A percentile compares a stretch with the other conserved stretches of the same genome.
phyloP scores from a whole-genome alignment of 1,139 yeast species.

The Pichia terricola region DNA sequence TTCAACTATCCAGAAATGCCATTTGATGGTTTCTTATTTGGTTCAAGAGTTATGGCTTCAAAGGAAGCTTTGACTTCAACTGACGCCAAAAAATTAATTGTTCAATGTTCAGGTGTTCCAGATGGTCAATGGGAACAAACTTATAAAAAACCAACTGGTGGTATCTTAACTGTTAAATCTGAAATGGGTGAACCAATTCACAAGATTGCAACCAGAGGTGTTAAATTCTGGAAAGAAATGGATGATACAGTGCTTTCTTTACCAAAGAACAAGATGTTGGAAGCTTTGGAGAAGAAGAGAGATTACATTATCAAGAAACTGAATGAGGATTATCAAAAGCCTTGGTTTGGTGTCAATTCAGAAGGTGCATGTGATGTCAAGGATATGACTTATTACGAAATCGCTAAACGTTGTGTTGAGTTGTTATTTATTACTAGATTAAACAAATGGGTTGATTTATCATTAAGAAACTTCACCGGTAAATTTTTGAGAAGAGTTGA shows the following conservation, averaged over 20 bases:
- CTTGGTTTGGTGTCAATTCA: slow-evolving; percentile 84
- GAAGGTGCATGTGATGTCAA: slow-evolving; percentile 81
- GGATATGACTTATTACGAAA: slow-evolving; percentile 93
- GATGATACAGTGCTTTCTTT: slow-evolving; percentile 87
- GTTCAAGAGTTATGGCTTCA: slow-evolving; percentile 96
- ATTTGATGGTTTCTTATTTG: slow-evolving; percentile 92
- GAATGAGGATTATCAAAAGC: slow-evolving; percentile 93
- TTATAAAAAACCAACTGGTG: slow-evolving; percentile 93
- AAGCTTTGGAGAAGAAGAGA: slow-evolving; percentile 73
- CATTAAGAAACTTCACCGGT: slow-evolving; percentile 82
- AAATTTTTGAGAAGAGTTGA: slow-evolving; percentile 87
- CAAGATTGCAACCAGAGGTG: slow-evolving; percentile 97
- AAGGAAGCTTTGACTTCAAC: slow-evolving; percentile 92
- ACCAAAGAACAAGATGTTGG: slow-evolving; percentile 83
- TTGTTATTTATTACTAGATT: slow-evolving; percentile 78
- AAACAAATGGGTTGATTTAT: slow-evolving; percentile 76
- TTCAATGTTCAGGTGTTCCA: slow-evolving; percentile 80
- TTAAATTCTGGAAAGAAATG: slow-evolving; percentile 90
- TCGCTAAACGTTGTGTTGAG: slow-evolving; percentile 79
- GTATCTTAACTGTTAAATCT: slow-evolving; percentile 88
- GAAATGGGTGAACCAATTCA: slow-evolving; percentile 99
- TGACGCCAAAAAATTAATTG: slow-evolving; percentile 89
- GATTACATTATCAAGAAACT: slow-evolving; percentile 76
- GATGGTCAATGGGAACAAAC: slow-evolving; percentile 90
- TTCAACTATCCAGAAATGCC: slow-evolving; percentile 98